phyloP scores from a whole-genome alignment of 208 protist species.

The Crithidia sp. region DNA sequence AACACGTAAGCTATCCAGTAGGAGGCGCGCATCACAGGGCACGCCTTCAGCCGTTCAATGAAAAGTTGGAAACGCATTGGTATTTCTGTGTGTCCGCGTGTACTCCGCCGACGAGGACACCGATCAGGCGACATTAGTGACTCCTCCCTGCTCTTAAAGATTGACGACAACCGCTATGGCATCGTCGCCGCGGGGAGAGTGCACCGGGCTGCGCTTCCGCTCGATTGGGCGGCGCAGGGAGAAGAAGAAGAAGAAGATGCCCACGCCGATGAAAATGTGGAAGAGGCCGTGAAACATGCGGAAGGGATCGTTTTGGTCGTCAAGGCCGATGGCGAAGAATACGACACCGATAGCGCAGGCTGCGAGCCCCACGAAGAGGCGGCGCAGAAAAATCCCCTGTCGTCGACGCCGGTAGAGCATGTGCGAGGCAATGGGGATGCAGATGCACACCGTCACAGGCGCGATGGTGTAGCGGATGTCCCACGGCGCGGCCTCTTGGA shows the following conservation, averaged over 20 bases:
- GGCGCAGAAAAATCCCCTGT: slow-evolving; percentile 16
- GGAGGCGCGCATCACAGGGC: too few relatives aligned
- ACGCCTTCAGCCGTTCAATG: too few relatives aligned
- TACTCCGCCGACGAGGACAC: too few relatives aligned
- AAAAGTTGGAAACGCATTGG: too few relatives aligned
- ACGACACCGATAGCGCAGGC: slow-evolving; percentile 30
- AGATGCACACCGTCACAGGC: slow-evolving; percentile 43
- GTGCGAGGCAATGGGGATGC: slow-evolving; percentile 46
- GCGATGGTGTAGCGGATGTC: slow-evolving; percentile 56
- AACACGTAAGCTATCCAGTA: too few relatives aligned
- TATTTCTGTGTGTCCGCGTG: too few relatives aligned
- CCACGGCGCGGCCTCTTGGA: slow-evolving; percentile 72
- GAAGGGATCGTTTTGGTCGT: slow-evolving; percentile 60
- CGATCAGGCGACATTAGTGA: too few relatives aligned
- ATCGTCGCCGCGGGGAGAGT: slow-evolving; percentile 17
- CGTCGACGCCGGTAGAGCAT: slow-evolving; percentile 23
- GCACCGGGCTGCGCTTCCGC: slow-evolving; percentile 8
- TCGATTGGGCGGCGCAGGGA: slow-evolving; percentile 20
- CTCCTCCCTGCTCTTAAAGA: slow-evolving; percentile 1
- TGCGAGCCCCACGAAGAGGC: slow-evolving; percentile 30
- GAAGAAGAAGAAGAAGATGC: slow-evolving; percentile 52
- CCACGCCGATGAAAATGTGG: slow-evolving; percentile 57
- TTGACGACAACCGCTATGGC: slow-evolving; percentile 16
- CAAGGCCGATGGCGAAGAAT: slow-evolving; percentile 65
- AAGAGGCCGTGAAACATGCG: slow-evolving; percentile 82